phyloP scores from a whole-genome alignment of 2,329 filamentous ascomycete species.

The Epichloe hybrida region DNA sequence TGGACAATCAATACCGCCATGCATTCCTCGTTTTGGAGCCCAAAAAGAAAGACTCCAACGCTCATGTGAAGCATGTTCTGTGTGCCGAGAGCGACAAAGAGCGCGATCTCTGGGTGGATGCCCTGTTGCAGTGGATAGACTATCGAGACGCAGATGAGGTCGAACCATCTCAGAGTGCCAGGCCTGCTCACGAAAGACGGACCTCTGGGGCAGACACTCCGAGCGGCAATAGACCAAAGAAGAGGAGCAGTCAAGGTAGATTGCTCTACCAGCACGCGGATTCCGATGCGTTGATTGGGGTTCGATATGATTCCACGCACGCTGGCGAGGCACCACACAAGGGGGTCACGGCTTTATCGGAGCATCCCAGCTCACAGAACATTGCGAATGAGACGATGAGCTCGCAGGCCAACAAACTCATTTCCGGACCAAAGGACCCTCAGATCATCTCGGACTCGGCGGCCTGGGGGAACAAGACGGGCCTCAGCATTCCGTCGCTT shows the following conservation, averaged over 20 bases:
- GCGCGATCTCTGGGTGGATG: conserved; percentile 87
- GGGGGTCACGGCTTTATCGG: conserved; percentile 20
- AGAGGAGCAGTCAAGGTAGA: conserved; percentile 17
- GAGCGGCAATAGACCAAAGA: conserved; percentile 16
- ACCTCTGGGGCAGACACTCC: conserved; percentile 19
- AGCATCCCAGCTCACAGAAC: conserved; percentile 21
- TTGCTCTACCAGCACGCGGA: conserved; percentile 23
- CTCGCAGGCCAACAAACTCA: conserved; percentile 35
- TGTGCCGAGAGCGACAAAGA: conserved; percentile 92
- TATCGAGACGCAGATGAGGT: conserved; percentile 46
- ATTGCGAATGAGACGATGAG: conserved; percentile 21
- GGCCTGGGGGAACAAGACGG: conserved; percentile 74
- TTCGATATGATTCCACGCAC: conserved; percentile 44
- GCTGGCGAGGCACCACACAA: conserved; percentile 37
- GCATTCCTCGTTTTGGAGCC: conserved; percentile 91
- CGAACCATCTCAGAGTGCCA: conserved; percentile 16
- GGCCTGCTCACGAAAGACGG: conserved; percentile 26
- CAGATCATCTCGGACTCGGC: conserved; percentile 69
- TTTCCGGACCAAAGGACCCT: conserved; percentile 76
- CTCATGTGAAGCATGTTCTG: conserved; percentile 80
- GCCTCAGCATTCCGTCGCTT: conserved; percentile 31
- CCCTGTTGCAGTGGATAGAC: conserved; percentile 80
- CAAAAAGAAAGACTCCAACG: conserved; percentile 92
- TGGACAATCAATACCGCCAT: conserved; percentile 90
- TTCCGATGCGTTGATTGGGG: conserved; percentile 38